Evolutionary conservation across 306 rosid genomes (phyloP).

Genomic region (Lagenaria siceraria): DNA sequence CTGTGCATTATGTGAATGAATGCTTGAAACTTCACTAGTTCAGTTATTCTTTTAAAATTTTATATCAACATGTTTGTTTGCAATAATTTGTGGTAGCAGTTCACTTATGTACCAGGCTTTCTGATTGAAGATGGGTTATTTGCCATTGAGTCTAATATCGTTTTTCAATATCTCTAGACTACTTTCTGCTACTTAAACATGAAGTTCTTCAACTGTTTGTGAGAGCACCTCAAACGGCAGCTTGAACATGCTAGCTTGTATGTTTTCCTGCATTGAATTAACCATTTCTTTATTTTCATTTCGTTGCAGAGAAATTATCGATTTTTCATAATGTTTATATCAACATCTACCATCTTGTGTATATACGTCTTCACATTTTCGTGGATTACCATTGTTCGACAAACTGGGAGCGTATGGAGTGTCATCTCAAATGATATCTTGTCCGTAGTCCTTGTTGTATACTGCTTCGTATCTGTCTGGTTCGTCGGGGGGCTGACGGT

Average conservation of each 20-base stretch:
- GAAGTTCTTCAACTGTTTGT: not conserved
- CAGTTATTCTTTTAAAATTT: not conserved
- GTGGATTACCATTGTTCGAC: constrained; percentile 54
- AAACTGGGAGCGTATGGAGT: constrained; percentile 26
- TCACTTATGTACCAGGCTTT: not conserved
- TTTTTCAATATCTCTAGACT: not conserved
- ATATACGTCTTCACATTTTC: constrained; percentile 69
- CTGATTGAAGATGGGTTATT: not conserved
- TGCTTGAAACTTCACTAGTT: not conserved
- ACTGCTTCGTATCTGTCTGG: constrained; percentile 82
- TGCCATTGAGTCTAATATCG: not conserved
- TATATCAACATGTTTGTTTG: not conserved
- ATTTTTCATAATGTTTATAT: constrained; percentile 64
- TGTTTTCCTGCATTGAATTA: constrained; percentile 5
- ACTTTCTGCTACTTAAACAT: not conserved
- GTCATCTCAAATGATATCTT: constrained; percentile 36
- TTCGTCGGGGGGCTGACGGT: constrained; percentile 89
- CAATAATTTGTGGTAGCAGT: not conserved
- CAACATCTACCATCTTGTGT: constrained; percentile 63
- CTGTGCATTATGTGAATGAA: not conserved
- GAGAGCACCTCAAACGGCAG: not conserved
- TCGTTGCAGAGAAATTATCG: constrained; percentile 80
- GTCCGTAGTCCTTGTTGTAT: constrained; percentile 60
- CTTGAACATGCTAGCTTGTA: not conserved
- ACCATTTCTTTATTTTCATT: constrained; percentile 6